These are phyloP conservation scores for Ascochyta pisi DNA, from an alignment of 2,329 filamentous ascomycete species.

Conservation along the genomic window DNA sequence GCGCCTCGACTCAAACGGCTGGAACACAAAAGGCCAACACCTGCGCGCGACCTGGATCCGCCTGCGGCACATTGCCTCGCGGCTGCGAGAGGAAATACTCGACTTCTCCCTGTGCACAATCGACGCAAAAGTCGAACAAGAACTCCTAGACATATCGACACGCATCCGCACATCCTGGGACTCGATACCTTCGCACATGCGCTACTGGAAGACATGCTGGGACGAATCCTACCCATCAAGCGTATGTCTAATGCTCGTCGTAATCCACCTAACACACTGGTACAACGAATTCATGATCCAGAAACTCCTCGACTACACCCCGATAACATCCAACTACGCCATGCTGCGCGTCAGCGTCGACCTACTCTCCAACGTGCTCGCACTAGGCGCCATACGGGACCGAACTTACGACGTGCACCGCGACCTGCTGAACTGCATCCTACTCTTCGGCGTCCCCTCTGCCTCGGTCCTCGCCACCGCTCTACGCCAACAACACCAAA, in stretches of 20 bases:
- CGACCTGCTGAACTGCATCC: constrained; percentile 38
- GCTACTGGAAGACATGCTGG: constrained; percentile 42
- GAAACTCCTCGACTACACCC: constrained; percentile 38
- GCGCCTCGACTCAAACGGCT: constrained; percentile 35
- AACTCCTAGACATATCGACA: constrained; percentile 40
- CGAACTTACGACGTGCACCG: constrained; percentile 41
- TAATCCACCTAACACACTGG: constrained; percentile 42
- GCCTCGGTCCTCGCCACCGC: constrained; percentile 40
- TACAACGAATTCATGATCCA: constrained; percentile 49
- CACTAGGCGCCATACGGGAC: constrained; percentile 39
- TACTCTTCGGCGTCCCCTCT: constrained; percentile 40
- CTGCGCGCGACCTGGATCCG: constrained; percentile 40
- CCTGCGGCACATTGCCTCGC: constrained; percentile 31
- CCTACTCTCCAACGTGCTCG: constrained; percentile 37
- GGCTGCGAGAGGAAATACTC: constrained; percentile 44
- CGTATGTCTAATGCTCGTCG: constrained; percentile 45
- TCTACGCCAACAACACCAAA: constrained; percentile 38
- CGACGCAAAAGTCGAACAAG: constrained; percentile 25
- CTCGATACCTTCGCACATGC: constrained; percentile 36
- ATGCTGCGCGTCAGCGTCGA: constrained; percentile 37
- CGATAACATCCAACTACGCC: constrained; percentile 31
- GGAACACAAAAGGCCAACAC: constrained; percentile 50
- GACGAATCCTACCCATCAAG: constrained; percentile 30
- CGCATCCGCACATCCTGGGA: constrained; percentile 39
- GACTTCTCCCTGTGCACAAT: constrained; percentile 36